Evolutionary conservation across 2,329 filamentous ascomycete species (phyloP).

Genomic region (Neofusicoccum parvum): DNA sequence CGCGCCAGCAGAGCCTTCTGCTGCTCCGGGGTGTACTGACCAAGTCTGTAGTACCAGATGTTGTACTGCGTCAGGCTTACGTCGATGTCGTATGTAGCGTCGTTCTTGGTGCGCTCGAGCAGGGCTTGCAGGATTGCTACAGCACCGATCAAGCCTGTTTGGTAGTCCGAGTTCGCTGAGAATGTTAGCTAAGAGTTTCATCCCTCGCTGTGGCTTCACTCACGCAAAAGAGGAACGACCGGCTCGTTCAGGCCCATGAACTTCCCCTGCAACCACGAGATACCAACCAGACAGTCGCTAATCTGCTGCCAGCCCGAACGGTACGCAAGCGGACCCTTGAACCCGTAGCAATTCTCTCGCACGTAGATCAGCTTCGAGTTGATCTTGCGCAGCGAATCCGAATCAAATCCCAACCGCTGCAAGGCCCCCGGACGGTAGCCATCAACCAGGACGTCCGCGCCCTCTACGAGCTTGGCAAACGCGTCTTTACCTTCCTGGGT

Average conservation of each 20-base stretch:
- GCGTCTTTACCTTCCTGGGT: conserved; percentile 41
- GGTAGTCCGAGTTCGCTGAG: conserved; percentile 12
- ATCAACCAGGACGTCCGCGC: conserved; percentile 55
- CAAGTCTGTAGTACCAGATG: conserved; percentile 21
- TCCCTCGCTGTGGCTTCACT: neutral
- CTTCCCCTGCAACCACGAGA: conserved; percentile 17
- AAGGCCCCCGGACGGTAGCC: conserved; percentile 54
- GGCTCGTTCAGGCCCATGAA: conserved; percentile 18
- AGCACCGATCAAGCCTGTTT: conserved; percentile 49
- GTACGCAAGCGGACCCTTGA: conserved; percentile 50
- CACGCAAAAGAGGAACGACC: conserved; percentile 18
- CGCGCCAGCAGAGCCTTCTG: neutral
- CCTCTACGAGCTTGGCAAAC: conserved; percentile 45
- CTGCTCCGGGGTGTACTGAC: conserved; percentile 13
- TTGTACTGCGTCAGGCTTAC: conserved; percentile 22
- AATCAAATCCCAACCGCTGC: conserved; percentile 50
- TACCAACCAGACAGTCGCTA: conserved; percentile 27
- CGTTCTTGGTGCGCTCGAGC: conserved; percentile 32
- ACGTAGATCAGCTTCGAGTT: conserved; percentile 42
- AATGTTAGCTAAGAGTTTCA: neutral
- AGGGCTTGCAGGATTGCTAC: conserved; percentile 47
- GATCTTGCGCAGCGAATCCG: conserved; percentile 46
- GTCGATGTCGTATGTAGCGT: conserved; percentile 18
- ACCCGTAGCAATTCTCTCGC: conserved; percentile 58
- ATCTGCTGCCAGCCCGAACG: conserved; percentile 59